Evolutionary conservation across 2,329 filamentous ascomycete genomes (phyloP).

Genomic region (Fusarium globosum): DNA sequence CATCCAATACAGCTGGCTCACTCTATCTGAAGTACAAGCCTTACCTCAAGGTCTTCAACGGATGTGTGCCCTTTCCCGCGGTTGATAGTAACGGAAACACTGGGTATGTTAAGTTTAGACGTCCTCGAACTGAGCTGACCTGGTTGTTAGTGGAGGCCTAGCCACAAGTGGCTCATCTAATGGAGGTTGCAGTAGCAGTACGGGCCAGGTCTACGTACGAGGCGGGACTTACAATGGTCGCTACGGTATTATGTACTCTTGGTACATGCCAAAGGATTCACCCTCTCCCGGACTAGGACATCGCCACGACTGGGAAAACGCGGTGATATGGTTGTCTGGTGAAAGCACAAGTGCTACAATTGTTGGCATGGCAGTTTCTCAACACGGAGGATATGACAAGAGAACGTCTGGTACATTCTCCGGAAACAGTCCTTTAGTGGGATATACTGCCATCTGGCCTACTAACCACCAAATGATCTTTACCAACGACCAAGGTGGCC

Average conservation of each 20-base stretch:
- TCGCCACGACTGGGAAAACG: constrained; percentile 44
- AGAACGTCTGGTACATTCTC: constrained; percentile 40
- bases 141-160: constrained; percentile 48
- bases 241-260: constrained; percentile 57
- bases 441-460: constrained; percentile 48
- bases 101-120: constrained; percentile 29
- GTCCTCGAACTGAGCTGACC: not conserved
- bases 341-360: constrained; percentile 41
- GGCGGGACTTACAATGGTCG: constrained; percentile 46
- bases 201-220: constrained; percentile 55
- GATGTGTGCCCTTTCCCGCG: constrained; percentile 72
- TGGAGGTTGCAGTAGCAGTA: constrained; percentile 50
- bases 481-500: constrained; percentile 51
- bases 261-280: constrained; percentile 61
- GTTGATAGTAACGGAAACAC: constrained; percentile 69
- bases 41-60: constrained; percentile 60
- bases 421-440: constrained; percentile 46
- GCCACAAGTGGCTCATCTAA: constrained; percentile 45
- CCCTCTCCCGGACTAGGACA: constrained; percentile 45
- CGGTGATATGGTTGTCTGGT: constrained; percentile 45
- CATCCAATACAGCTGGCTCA: constrained; percentile 42
- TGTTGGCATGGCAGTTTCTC: constrained; percentile 52
- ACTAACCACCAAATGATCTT: constrained; percentile 53
- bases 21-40: constrained; percentile 52
- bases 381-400: constrained; percentile 51